phyloP scores from a whole-genome alignment of 768 basidiomycete species.

The Asterophora parasitica region DNA sequence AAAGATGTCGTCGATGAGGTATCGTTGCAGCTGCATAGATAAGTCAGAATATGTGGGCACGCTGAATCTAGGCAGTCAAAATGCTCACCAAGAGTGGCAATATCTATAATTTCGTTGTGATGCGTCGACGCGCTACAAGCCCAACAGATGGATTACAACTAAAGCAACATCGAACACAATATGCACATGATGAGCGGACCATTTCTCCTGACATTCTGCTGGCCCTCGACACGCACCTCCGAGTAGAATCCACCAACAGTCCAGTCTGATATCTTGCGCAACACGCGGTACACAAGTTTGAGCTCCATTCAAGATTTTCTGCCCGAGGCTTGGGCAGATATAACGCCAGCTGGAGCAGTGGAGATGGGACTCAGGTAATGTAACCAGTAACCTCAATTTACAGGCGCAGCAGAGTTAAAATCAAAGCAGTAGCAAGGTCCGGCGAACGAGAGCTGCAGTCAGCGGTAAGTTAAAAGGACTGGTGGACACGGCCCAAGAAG shows the following conservation, averaged over 20 bases:
- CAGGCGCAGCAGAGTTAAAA: too few relatives aligned
- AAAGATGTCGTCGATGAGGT: slow-evolving; percentile 52
- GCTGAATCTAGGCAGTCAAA: background rate
- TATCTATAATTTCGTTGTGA: slow-evolving; percentile 68
- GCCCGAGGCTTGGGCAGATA: background rate
- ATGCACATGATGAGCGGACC: slow-evolving; percentile 59
- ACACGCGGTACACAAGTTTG: slow-evolving; percentile 51
- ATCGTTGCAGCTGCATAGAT: slow-evolving; percentile 44
- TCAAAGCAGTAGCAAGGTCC: too few relatives aligned
- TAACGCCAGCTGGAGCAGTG: background rate
- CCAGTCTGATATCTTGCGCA: slow-evolving; percentile 61
- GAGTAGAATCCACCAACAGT: slow-evolving; percentile 57
- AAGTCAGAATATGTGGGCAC: background rate
- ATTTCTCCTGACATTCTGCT: slow-evolving; percentile 50
- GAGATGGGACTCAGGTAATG: too few relatives aligned
- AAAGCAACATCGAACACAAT: background rate
- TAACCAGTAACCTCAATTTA: too few relatives aligned
- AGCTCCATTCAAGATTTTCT: slow-evolving; percentile 26
- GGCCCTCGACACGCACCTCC: slow-evolving; percentile 52
- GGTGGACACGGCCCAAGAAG: too few relatives aligned
- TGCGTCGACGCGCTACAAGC: slow-evolving; percentile 49
- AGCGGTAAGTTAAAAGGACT: too few relatives aligned
- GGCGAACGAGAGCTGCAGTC: too few relatives aligned
- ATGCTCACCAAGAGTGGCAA: slow-evolving; percentile 37
- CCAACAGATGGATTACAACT: background rate